phyloP scores from a whole-genome alignment of 2,329 filamentous ascomycete species.

The Fusarium xylarioides region DNA sequence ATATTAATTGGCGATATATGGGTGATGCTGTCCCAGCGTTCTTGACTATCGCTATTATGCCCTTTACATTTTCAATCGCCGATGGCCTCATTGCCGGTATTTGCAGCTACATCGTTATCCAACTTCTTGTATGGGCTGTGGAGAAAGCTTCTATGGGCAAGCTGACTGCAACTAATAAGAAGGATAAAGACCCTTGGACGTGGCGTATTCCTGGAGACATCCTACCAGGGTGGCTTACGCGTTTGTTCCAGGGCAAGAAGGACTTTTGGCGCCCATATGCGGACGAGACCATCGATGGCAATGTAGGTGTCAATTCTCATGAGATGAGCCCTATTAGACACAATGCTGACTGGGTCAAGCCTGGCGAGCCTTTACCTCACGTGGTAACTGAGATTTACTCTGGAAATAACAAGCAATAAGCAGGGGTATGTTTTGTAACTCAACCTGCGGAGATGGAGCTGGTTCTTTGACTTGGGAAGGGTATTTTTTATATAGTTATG shows the following conservation, averaged over 20 bases:
- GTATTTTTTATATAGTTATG: neutral
- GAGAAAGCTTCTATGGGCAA: neutral
- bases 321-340: neutral
- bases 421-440: neutral
- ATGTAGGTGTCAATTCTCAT: neutral
- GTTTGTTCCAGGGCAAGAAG: neutral
- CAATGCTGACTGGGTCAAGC: neutral
- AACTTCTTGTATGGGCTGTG: neutral
- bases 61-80: neutral
- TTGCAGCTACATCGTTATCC: neutral
- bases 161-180: neutral
- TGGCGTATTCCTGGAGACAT: neutral
- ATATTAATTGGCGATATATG: neutral
- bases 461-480: neutral
- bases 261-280: neutral
- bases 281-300: neutral
- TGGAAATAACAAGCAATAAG: neutral
- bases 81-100: neutral
- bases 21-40: neutral
- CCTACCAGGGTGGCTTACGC: neutral
- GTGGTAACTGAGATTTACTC: neutral
- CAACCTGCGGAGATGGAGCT: neutral
- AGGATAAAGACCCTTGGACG: neutral
- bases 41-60: neutral
- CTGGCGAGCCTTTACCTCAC: neutral